Base-by-base conservation (phyloP, 257 asterid species). In the Handroanthus guayacan region DNA sequence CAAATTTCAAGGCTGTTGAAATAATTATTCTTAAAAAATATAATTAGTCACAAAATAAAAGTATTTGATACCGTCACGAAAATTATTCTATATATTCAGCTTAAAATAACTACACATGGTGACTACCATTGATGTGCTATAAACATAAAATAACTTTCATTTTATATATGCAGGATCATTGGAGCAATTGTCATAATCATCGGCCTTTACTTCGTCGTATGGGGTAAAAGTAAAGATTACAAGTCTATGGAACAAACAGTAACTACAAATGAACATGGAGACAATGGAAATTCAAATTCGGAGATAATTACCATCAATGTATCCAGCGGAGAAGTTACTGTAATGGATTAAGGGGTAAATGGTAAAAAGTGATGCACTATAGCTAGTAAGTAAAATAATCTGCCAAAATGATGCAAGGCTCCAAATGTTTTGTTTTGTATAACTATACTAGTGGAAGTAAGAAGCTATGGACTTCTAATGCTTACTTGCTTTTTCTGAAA, bases 191-290 rank as follows among this genome's bases (percentile, higher is more conserved):
- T 85, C 50, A 90, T 90, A 51, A 87, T 90, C 44, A 17, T 77
- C 0, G 92, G 96, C 13, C 89, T 90, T 20, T 90, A 90, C 67
- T 83, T 88, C 9, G 93, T 90, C 16, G 86, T 90, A n/a, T 90
- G 96, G 93, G 90, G 93, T 34, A 90, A 90, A 81, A 79, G 84
- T 73, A 82, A 85, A 57, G 96, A 90, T 58, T 77, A 83, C 57
- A 72, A 81, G 72, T 50, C 88, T 20, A 70, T 79, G 38, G 55
- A 41, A 43, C 84, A 69, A 71, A 54, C 37, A 74, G 41, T 5
- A 64, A 16, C 61, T 69, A 77, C 86, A 56, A 81, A 71, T 11
- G 75, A 80, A 41, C 79, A 85, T 34, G 11, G 63, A 76, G 31
- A n/a, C 44, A 36, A 70, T 39, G 75, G 65, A 64, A 43, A 67